These are phyloP conservation scores for Trichoderma polysporum DNA, from an alignment of 2,329 filamentous ascomycete genomes.

Conservation along the genomic window DNA sequence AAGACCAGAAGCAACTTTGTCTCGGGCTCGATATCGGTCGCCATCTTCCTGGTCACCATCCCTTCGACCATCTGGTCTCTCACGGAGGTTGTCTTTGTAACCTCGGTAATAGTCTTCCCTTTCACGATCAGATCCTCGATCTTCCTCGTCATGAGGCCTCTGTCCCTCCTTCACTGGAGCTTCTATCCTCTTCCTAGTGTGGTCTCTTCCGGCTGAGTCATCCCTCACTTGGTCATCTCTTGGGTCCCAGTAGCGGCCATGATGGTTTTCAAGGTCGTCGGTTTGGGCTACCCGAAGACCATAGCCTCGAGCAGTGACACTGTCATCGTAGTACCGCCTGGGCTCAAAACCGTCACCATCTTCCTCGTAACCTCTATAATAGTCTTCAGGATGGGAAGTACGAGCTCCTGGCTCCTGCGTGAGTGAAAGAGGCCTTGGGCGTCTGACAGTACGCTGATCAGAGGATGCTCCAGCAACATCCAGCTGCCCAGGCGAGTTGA, in stretches of 20 bases:
- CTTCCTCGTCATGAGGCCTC: conserved; percentile 29
- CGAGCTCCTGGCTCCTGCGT: conserved; percentile 51
- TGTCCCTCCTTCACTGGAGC: conserved; percentile 27
- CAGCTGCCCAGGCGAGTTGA: conserved; percentile 27
- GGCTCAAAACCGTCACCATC: conserved; percentile 40
- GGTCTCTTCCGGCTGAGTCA: conserved; percentile 8
- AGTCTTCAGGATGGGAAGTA: conserved; percentile 47
- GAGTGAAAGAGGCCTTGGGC: conserved; percentile 50
- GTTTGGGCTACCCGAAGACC: conserved; percentile 48
- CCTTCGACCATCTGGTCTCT: conserved; percentile 33
- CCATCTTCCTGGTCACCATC: conserved; percentile 39
- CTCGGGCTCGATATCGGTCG: conserved; percentile 43
- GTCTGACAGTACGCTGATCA: conserved; percentile 28
- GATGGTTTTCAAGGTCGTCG: conserved; percentile 43
- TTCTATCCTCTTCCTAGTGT: conserved; percentile 29
- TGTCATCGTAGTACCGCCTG: conserved; percentile 47
- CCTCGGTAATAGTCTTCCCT: conserved; percentile 32
- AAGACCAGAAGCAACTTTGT: conserved; percentile 49
- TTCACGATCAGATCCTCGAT: conserved; percentile 31
- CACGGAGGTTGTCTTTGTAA: conserved; percentile 32
- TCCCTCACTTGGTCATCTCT: conserved; percentile 30
- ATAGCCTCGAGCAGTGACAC: conserved; percentile 49
- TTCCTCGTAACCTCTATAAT: conserved; percentile 49
- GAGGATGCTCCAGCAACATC: conserved; percentile 22
- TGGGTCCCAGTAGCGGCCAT: conserved; percentile 35